Evolutionary conservation across 2,329 filamentous ascomycete species (phyloP), one percentile per base, ranked within the genome.

Genomic region (Fusarium secorum): DNA sequence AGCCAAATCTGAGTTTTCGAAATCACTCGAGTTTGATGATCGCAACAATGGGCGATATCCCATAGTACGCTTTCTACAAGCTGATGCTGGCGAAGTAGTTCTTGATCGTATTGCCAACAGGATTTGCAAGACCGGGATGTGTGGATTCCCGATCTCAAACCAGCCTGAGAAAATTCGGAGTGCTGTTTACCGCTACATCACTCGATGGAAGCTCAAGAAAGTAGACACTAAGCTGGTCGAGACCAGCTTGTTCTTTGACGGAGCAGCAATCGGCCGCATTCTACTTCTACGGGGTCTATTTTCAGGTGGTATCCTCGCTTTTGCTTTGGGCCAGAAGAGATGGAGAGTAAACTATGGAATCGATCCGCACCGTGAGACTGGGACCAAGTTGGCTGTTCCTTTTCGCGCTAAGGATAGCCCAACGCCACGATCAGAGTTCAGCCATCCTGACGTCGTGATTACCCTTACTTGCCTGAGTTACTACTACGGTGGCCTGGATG

Each of bases 331-430:
- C 0, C 78, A 85, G 20, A 92, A 91, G 73, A 81, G 90, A 4
- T 93, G 88, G 87, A 79, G 86, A 6, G 90, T 93, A 0, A 85
- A 91, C 58, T 93, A 90, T 66, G 90, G 91, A 0, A 79, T 87
- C 1, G 85, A 89, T 72, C 64, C 73, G 0, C 73, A 66, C 1
- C 77, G 87, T 9, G 68, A 70, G 0, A 84, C 83, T 0, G 51
- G 63, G 2, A 87, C 85, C 0, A 80, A 76, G 54, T 82, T 91
- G 0, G 86, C 87, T 0, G 87, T 92, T 0, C 90, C 89, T 0
- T 92, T 85, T 68, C 81, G 82, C 17, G 88, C 88, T 1, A 91
- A 91, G 61, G 89, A 89, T 52, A 84, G 71, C 9, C 89, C 88
- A 0, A 81, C 86, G 0, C 77, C 82, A 1, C 82, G 86, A 7